A percentile compares a stretch with the other conserved stretches of the same genome.
Conservation (phyloP, 768 basidiomycete genomes). For the Suillus weaverae region DNA sequence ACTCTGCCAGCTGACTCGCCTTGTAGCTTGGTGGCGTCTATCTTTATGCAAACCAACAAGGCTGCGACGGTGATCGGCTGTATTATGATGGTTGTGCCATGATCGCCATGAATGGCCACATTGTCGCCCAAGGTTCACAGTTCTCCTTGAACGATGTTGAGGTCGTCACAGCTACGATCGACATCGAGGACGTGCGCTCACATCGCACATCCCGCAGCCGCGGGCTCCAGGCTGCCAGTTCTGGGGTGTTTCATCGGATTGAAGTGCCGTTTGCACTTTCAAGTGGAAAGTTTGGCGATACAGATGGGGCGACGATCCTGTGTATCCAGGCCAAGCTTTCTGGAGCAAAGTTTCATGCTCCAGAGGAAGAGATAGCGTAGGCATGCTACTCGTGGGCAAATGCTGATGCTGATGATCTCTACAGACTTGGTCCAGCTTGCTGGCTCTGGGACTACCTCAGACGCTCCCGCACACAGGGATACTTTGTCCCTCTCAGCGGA, state of each 20-base stretch:
- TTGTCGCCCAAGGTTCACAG: constrained; percentile 94
- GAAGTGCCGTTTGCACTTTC: constrained; percentile 81
- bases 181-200: constrained; percentile 94
- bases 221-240: constrained; percentile 82
- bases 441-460: constrained; percentile 99
- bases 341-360: constrained; percentile 61
- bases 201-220: constrained; percentile 84
- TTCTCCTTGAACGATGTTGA: constrained; percentile 96
- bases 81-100: constrained; percentile 98
- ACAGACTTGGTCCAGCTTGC: constrained; percentile 92
- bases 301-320: constrained; percentile 49
- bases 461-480: constrained; percentile 90
- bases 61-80: constrained; percentile 95
- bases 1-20: background rate
- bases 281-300: constrained; percentile 68
- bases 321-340: constrained; percentile 47
- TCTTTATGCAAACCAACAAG: constrained; percentile 98
- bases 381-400: constrained; percentile 29
- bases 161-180: constrained; percentile 92
- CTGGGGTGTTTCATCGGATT: constrained; percentile 77
- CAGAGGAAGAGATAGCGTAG: constrained; percentile 98
- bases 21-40: constrained; percentile 91
- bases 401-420: background rate
- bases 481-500: constrained; percentile 93
- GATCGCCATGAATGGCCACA: constrained; percentile 91